Conservation (phyloP, 2,329 filamentous ascomycete genomes). For the Akanthomyces uredinophilus region DNA sequence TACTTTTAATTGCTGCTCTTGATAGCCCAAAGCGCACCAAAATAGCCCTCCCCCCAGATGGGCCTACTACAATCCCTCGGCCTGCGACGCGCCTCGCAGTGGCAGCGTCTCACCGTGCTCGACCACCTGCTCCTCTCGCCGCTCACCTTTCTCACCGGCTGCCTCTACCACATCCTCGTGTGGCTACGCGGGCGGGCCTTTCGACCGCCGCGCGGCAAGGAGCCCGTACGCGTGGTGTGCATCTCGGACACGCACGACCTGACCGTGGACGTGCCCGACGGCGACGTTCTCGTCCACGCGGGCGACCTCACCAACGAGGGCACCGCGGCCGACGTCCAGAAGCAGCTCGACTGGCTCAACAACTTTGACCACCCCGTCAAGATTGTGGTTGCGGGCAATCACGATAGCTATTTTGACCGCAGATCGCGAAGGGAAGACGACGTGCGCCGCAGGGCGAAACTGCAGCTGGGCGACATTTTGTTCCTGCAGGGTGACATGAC, state of each 20-base stretch:
- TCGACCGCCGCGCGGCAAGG: constrained; percentile 47
- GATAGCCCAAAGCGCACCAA: neutral
- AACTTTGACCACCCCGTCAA: constrained; percentile 72
- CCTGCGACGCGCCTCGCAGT: constrained; percentile 42
- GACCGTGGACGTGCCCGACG: constrained; percentile 58
- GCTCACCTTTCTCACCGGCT: constrained; percentile 56
- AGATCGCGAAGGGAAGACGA: constrained; percentile 54
- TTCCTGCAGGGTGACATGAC: constrained; percentile 70
- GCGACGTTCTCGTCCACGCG: constrained; percentile 84
- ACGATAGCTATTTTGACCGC: constrained; percentile 79
- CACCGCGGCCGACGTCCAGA: constrained; percentile 67
- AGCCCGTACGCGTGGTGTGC: constrained; percentile 71
- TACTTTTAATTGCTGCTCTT: neutral
- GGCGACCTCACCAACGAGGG: constrained; percentile 78
- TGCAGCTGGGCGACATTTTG: constrained; percentile 63
- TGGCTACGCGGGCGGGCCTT: constrained; percentile 63
- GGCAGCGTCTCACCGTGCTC: constrained; percentile 48
- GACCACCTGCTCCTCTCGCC: constrained; percentile 65
- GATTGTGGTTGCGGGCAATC: constrained; percentile 79
- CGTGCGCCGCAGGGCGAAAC: constrained; percentile 40
- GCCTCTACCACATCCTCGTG: constrained; percentile 60
- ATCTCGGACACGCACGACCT: constrained; percentile 83
- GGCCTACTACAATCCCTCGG: constrained; percentile 40
- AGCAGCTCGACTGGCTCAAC: constrained; percentile 78
- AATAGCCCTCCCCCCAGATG: constrained; percentile 27